Base-by-base conservation (phyloP, 352 stramenopile species). In the Phytophthora cactorum region DNA sequence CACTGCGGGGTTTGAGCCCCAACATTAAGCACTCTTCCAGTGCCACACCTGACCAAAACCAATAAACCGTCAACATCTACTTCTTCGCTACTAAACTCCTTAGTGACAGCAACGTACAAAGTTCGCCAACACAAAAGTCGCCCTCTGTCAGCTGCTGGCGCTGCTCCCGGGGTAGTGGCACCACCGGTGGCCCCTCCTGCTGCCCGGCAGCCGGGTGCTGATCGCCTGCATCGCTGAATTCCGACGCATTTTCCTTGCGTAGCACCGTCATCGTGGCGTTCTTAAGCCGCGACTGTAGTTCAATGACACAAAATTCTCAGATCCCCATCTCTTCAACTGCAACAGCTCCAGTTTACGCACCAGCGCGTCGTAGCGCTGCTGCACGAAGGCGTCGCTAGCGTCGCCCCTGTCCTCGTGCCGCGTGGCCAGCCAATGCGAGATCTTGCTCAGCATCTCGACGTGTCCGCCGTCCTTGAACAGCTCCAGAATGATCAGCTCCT, bases 351-450 rank as follows among this genome's bases (percentile, higher is more conserved):
- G 5, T 11, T 17, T 28, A 78, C 78, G 2, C 61, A 93, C 84
- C 54, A 93, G 71, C 29, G 79, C 79, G 44, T 91, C 74, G 53
- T 87, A 91, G 36, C 84, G 82, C 47, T 81, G 72, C 41, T 77
- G 72, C 28, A 87, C 69, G 58, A 77, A 79, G 36, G 79, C 72
- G 47, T 89, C 82, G 36, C 69, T 75, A 1, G 34, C 61, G 28
- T 32, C 43, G 29, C 32, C 45, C 34, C 82, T 85, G 28, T 78
- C 75, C 44, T 89, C 82, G 39, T 85, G 71, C 51, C 85, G 84
- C 49, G 75, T 72, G 38, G 84, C 75, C 45, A 91, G 64, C 84
- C 84, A 93, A 32, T 89, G 79, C 36, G 81, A 78, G 70, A 93
- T 77, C 50, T 79, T 82, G 43, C 79, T 71, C 46, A 93, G 66